These are phyloP conservation scores for Globisporangium perplexum DNA, from an alignment of 352 stramenopile genomes.

Conservation along the genomic window DNA sequence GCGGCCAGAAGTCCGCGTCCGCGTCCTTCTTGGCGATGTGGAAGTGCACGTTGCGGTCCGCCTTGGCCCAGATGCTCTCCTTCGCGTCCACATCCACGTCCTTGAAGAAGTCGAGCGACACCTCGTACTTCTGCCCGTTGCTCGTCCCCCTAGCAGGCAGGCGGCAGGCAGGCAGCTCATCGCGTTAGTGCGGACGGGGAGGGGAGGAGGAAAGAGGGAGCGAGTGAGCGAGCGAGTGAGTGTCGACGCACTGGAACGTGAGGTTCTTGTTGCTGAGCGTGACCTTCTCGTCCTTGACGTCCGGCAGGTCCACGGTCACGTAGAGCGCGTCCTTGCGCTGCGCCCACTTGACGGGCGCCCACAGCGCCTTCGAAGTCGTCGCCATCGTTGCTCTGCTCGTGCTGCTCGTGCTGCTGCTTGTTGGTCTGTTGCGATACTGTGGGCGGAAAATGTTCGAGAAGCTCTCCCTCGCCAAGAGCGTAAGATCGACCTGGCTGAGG, in stretches of 20 bases:
- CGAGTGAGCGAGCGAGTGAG: neutral
- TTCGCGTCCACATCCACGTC: conserved; percentile 86
- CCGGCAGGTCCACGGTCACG: conserved; percentile 94
- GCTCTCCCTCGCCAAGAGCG: too few relatives aligned
- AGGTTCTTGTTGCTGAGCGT: conserved; percentile 86
- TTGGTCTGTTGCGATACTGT: neutral
- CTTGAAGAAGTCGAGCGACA: conserved; percentile 95
- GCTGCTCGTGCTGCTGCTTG: neutral
- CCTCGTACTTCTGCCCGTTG: conserved; percentile 91
- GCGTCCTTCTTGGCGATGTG: conserved; percentile 95
- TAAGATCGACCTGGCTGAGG: neutral
- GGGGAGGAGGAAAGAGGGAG: neutral
- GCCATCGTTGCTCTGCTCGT: neutral
- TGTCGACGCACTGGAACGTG: conserved; percentile 77
- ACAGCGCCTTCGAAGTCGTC: conserved; percentile 39
- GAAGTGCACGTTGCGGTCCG: conserved; percentile 94
- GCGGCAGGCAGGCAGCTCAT: too few relatives aligned
- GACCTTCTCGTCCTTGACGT: conserved; percentile 93
- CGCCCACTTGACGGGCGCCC: conserved; percentile 94
- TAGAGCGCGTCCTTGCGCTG: conserved; percentile 96
- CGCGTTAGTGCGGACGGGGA: neutral
- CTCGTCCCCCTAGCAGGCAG: conserved; percentile 61
- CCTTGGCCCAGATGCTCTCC: conserved; percentile 94
- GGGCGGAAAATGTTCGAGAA: neutral
- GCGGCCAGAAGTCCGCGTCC: conserved; percentile 93